A percentile compares a stretch with the other conserved stretches of the same genome.
These are phyloP conservation scores for Passalora sequoiae DNA, from an alignment of 2,329 filamentous ascomycete genomes.

Conservation along the genomic window DNA sequence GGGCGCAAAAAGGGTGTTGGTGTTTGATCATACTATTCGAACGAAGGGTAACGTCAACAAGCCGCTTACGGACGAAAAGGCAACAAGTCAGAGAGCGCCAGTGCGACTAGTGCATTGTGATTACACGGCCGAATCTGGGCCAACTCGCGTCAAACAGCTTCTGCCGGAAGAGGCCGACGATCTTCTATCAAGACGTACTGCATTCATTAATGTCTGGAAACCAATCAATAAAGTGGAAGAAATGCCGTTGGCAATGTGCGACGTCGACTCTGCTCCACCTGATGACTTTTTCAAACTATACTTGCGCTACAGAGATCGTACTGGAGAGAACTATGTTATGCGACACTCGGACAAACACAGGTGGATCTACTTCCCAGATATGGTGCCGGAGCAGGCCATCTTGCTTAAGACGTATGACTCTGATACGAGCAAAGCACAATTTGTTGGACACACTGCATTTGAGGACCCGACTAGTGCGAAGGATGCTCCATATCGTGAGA, in stretches of 20 bases:
- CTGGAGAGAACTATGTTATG: conserved; percentile 41
- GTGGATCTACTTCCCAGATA: conserved; percentile 40
- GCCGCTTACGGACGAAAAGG: conserved; percentile 33
- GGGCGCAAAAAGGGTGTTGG: conserved; percentile 42
- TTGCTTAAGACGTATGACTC: conserved; percentile 40
- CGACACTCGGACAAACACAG: conserved; percentile 32
- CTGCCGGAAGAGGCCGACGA: conserved; percentile 41
- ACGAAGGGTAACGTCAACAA: conserved; percentile 34
- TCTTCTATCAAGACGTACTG: conserved; percentile 42
- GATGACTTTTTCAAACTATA: conserved; percentile 41
- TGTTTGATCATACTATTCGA: conserved; percentile 50
- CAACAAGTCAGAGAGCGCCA: conserved; percentile 39
- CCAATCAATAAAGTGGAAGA: conserved; percentile 41
- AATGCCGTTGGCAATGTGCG: conserved; percentile 40
- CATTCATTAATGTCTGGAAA: conserved; percentile 52
- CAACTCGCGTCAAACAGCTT: conserved; percentile 41
- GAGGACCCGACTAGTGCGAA: conserved; percentile 32
- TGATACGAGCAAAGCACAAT: conserved; percentile 31
- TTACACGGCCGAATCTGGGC: conserved; percentile 44
- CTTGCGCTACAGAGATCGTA: conserved; percentile 37
- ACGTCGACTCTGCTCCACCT: conserved; percentile 33
- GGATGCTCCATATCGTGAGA: conserved; percentile 36
- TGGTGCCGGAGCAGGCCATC: conserved; percentile 36
- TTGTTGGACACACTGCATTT: conserved; percentile 40
- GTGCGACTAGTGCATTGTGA: conserved; percentile 51